Evolutionary conservation across 192 early-diverging fungal genomes (phyloP).

Genomic region (Chytriomyces hyalinus): DNA sequence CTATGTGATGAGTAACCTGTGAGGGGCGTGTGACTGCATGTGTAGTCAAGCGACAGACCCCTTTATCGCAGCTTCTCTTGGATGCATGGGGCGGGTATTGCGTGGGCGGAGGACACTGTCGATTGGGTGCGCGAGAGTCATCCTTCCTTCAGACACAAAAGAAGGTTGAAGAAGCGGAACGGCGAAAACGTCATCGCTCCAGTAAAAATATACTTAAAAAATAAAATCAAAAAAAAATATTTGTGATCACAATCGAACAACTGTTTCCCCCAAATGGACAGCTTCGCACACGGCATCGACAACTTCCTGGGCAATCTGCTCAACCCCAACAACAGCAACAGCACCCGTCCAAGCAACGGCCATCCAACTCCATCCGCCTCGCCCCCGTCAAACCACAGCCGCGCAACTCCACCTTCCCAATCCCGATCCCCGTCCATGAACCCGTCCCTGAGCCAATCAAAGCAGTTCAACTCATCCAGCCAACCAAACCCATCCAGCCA

Average conservation of each 20-base stretch:
- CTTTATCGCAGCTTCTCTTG: too few species aligned
- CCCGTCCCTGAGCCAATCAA: too few species aligned
- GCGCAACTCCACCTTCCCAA: neutral
- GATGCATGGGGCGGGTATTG: too few species aligned
- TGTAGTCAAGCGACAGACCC: too few species aligned
- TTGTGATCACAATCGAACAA: neutral
- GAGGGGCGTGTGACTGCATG: too few species aligned
- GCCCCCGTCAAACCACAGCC: neutral
- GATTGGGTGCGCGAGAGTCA: neutral
- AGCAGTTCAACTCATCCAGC: neutral
- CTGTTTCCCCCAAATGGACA: neutral
- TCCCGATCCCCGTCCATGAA: neutral
- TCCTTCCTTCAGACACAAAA: neutral
- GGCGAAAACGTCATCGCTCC: neutral
- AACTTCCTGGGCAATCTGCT: neutral
- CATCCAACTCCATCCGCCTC: neutral
- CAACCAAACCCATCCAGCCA: neutral
- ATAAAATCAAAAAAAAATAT: neutral
- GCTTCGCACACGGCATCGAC: neutral
- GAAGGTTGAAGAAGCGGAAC: neutral
- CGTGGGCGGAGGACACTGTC: neutral
- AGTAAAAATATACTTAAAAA: neutral
- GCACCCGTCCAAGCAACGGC: neutral
- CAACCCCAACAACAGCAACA: neutral
- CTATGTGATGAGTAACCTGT: neutral